Evolutionary conservation across 2,329 filamentous ascomycete genomes (phyloP).

Genomic region (Trichophyton simii): DNA sequence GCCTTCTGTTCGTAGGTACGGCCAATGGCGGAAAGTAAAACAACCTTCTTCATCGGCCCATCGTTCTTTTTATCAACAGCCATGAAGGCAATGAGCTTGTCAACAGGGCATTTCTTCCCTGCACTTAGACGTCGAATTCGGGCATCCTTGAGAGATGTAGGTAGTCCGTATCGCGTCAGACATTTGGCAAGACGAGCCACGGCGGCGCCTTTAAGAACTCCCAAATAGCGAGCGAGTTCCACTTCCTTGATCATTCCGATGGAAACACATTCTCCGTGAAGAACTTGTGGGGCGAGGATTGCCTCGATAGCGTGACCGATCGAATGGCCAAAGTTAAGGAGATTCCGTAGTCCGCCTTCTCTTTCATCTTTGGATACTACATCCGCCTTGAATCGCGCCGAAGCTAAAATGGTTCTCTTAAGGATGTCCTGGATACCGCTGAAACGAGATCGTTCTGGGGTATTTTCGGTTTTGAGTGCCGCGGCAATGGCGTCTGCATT

Average conservation of each 20-base stretch:
- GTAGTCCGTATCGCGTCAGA: conserved; percentile 84
- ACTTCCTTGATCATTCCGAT: conserved; percentile 99
- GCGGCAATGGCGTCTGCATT: conserved; percentile 66
- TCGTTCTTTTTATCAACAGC: conserved; percentile 98
- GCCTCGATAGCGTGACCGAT: conserved; percentile 96
- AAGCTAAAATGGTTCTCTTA: conserved; percentile 73
- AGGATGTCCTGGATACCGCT: conserved; percentile 57
- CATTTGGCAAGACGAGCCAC: conserved; percentile 86
- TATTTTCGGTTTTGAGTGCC: conserved; percentile 51
- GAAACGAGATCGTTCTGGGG: conserved; percentile 48
- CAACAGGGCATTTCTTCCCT: conserved; percentile 75
- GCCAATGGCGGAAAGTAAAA: conserved; percentile 81
- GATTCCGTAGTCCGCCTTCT: conserved; percentile 83
- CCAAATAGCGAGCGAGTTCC: conserved; percentile 79
- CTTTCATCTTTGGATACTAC: conserved; percentile 92
- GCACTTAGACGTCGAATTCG: conserved; percentile 70
- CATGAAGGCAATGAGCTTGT: conserved; percentile 82
- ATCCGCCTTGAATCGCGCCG: conserved; percentile 82
- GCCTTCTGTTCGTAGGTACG: conserved; percentile 77
- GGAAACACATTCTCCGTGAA: conserved; percentile 90
- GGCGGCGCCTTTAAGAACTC: conserved; percentile 70
- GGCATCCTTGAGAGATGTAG: conserved; percentile 73
- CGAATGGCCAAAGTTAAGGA: conserved; percentile 95
- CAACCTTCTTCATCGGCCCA: conserved; percentile 88
- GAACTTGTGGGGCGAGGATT: conserved; percentile 83